phyloP scores from a whole-genome alignment of 805 yeast genomes.

The Starmera amethionina region DNA sequence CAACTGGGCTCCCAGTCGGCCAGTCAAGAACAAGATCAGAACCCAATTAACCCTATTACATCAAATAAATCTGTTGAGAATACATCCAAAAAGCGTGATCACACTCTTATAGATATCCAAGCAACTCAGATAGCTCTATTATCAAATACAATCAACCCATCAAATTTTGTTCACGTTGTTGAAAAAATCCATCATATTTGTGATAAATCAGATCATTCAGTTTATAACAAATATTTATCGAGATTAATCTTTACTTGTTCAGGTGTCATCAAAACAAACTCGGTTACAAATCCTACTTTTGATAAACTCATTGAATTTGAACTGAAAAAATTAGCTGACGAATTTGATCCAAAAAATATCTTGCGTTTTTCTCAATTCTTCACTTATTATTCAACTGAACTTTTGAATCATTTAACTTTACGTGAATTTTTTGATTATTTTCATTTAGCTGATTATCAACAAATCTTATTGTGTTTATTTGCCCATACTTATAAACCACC shows the following conservation, averaged over 20 bases:
- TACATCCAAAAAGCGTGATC: slow-evolving; percentile 1
- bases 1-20: slow-evolving; percentile 8
- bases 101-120: slow-evolving; percentile 23
- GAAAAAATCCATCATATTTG: slow-evolving; percentile 40
- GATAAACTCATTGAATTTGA: slow-evolving; percentile 16
- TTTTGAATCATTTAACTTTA: slow-evolving; percentile 20
- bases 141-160: slow-evolving; percentile 31
- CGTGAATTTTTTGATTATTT: slow-evolving; percentile 21
- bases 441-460: slow-evolving; percentile 14
- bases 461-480: slow-evolving; percentile 10
- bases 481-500: slow-evolving; percentile 3
- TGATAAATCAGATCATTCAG: slow-evolving; percentile 23
- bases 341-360: slow-evolving; percentile 9
- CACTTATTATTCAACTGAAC: slow-evolving; percentile 16
- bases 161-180: slow-evolving; percentile 29
- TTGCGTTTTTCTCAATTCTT: slow-evolving; percentile 8
- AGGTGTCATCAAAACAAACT: slow-evolving; percentile 14
- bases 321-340: slow-evolving; percentile 3
- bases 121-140: slow-evolving; percentile 46
- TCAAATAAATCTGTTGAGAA: background rate
- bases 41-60: background rate
- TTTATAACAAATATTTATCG: slow-evolving; percentile 22
- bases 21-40: background rate
- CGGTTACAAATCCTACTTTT: slow-evolving; percentile 8
- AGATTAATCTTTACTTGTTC: slow-evolving; percentile 23